phyloP scores from a whole-genome alignment of 2,329 filamentous ascomycete genomes.

The Nemania sp. region DNA sequence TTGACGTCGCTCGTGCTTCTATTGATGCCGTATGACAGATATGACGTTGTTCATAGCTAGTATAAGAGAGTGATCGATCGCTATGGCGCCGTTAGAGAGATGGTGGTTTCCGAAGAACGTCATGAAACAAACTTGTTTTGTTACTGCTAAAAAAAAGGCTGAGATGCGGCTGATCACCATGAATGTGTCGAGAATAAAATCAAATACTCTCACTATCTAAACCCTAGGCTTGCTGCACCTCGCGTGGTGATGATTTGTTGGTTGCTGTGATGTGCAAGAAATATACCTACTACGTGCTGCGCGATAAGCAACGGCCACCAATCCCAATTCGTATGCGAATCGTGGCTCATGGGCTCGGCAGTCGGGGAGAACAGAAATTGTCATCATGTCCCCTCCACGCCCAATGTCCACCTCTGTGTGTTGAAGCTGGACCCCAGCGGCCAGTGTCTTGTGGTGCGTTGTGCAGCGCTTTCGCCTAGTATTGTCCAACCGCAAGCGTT shows the following conservation, averaged over 20 bases:
- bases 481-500: slow-evolving; percentile 13
- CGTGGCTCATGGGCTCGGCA: slow-evolving; percentile 25
- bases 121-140: slow-evolving; percentile 18
- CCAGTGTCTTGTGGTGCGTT: neutral
- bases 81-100: neutral
- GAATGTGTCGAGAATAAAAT: slow-evolving; percentile 20
- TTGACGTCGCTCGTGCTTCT: slow-evolving; percentile 3
- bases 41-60: neutral
- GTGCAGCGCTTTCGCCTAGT: slow-evolving; percentile 6
- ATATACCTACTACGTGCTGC: slow-evolving; percentile 5
- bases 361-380: slow-evolving; percentile 33
- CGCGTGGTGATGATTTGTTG: slow-evolving; percentile 11
- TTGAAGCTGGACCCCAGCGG: slow-evolving; percentile 6
- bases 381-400: slow-evolving; percentile 24
- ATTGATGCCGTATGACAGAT: slow-evolving; percentile 2
- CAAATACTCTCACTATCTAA: slow-evolving; percentile 25
- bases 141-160: slow-evolving; percentile 21
- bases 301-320: slow-evolving; percentile 27
- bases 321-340: slow-evolving; percentile 12
- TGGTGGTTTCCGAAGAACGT: neutral
- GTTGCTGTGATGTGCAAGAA: slow-evolving; percentile 7
- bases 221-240: neutral
- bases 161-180: slow-evolving; percentile 30
- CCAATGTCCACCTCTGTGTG: neutral
- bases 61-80: neutral